These are phyloP conservation scores for Macroventuria anomochaeta DNA, from an alignment of 2,329 filamentous ascomycete genomes.

Conservation along the genomic window DNA sequence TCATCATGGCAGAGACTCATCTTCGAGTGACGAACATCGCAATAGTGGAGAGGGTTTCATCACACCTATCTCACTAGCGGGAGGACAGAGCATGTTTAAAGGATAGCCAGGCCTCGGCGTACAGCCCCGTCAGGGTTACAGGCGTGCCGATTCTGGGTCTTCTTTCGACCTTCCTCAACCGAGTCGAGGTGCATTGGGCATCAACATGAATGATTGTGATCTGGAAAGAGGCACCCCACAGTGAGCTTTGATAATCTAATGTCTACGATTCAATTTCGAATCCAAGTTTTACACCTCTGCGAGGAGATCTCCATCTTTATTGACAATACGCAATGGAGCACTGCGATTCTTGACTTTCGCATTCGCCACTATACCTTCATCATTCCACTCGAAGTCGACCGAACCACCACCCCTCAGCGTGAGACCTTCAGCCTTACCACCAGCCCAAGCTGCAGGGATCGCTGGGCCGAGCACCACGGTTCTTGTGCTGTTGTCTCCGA, in stretches of 20 bases:
- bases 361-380: slow-evolving; percentile 44
- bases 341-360: not conserved
- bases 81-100: not conserved
- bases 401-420: slow-evolving; percentile 53
- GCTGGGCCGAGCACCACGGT: slow-evolving; percentile 57
- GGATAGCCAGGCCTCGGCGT: slow-evolving; percentile 15
- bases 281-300: not conserved
- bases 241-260: too few species aligned
- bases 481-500: slow-evolving; percentile 25
- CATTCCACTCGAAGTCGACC: slow-evolving; percentile 56
- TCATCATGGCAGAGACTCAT: slow-evolving; percentile 11
- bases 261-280: too few species aligned
- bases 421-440: slow-evolving; percentile 55
- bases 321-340: slow-evolving; percentile 13
- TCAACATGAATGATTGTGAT: slow-evolving; percentile 9
- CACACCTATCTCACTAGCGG: not conserved
- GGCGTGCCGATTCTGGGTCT: slow-evolving; percentile 22
- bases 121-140: slow-evolving; percentile 22
- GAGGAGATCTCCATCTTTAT: slow-evolving; percentile 18
- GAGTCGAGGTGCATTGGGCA: slow-evolving; percentile 13
- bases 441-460: slow-evolving; percentile 55
- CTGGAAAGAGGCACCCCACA: slow-evolving; percentile 6
- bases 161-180: slow-evolving; percentile 5
- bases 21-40: slow-evolving; percentile 4
- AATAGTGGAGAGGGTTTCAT: not conserved